A percentile compares a stretch with the other conserved stretches of the same genome.
phyloP scores from a whole-genome alignment of 2,329 filamentous ascomycete species.

The Fragosphaeria purpurea region DNA sequence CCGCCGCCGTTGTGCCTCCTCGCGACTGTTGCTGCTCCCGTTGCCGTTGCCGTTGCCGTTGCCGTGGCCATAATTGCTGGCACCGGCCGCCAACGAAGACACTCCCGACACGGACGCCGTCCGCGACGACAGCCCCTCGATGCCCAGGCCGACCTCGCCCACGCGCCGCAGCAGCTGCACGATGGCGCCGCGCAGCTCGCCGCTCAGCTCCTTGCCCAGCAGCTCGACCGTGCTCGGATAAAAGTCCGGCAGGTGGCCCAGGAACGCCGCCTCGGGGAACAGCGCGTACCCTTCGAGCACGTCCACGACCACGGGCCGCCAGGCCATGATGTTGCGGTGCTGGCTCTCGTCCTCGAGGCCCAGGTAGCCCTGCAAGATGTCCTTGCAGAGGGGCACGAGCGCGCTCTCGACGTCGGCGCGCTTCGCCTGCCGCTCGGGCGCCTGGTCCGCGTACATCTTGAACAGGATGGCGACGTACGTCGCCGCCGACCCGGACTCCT shows the following conservation, averaged over 20 bases:
- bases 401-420: constrained; percentile 80
- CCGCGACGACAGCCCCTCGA: constrained; percentile 34
- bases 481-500: constrained; percentile 84
- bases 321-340: constrained; percentile 92
- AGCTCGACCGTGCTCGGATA: constrained; percentile 80
- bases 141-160: constrained; percentile 63
- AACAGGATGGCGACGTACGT: constrained; percentile 95
- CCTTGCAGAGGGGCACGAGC: constrained; percentile 85
- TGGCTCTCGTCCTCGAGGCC: constrained; percentile 90
- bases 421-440: constrained; percentile 69
- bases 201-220: constrained; percentile 68
- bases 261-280: constrained; percentile 73
- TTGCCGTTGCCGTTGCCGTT: constrained; percentile 5
- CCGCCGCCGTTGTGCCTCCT: constrained; percentile 4
- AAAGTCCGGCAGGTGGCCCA: constrained; percentile 68
- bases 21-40: background rate
- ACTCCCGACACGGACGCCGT: too few relatives aligned
- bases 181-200: constrained; percentile 68
- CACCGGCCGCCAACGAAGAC: background rate
- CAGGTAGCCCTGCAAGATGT: constrained; percentile 82
- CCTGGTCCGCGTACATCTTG: constrained; percentile 90
- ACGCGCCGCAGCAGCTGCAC: constrained; percentile 70
- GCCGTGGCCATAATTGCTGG: background rate
- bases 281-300: constrained; percentile 86
- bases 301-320: constrained; percentile 93